Evolutionary conservation across 768 basidiomycete species (phyloP).

Genomic region (Xerocomellus amylosporus): DNA sequence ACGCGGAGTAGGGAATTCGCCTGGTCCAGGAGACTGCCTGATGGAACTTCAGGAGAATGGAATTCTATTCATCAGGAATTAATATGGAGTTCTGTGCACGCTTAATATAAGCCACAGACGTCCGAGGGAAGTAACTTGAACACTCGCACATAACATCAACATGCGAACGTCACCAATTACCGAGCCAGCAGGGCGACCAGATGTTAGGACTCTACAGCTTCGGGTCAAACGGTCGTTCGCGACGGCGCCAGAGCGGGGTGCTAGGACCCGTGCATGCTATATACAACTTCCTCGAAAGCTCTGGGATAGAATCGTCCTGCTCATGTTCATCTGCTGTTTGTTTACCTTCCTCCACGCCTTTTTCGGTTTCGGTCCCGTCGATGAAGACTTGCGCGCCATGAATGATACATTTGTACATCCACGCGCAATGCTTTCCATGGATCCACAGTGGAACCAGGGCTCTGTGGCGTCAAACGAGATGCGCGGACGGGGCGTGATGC

Average conservation of each 20-base stretch:
- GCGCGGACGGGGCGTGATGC: background rate
- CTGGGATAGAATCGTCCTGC: slow-evolving; percentile 24
- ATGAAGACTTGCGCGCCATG: background rate
- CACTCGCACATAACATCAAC: slow-evolving; percentile 2
- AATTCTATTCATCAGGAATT: background rate
- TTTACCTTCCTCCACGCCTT: slow-evolving; percentile 27
- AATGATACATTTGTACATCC: slow-evolving; percentile 1
- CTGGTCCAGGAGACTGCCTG: background rate
- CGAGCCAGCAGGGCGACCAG: background rate
- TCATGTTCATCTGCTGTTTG: slow-evolving; percentile 25
- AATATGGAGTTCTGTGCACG: background rate
- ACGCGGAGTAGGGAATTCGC: background rate
- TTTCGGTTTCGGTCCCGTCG: slow-evolving; percentile 19
- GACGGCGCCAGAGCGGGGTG: background rate
- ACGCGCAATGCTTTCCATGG: background rate
- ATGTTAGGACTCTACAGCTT: background rate
- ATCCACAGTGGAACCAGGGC: background rate
- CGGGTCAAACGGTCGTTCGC: background rate
- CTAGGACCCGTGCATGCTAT: background rate
- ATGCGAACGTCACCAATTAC: slow-evolving; percentile 9
- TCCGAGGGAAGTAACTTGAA: background rate
- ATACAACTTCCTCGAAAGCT: slow-evolving; percentile 8
- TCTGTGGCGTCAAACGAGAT: background rate
- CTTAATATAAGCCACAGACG: background rate
- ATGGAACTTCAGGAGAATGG: background rate